A percentile compares a stretch with the other conserved stretches of the same genome.
These are phyloP conservation scores for Plasmodium gaboni DNA, from an alignment of 169 alveolate species.

Conservation along the genomic window DNA sequence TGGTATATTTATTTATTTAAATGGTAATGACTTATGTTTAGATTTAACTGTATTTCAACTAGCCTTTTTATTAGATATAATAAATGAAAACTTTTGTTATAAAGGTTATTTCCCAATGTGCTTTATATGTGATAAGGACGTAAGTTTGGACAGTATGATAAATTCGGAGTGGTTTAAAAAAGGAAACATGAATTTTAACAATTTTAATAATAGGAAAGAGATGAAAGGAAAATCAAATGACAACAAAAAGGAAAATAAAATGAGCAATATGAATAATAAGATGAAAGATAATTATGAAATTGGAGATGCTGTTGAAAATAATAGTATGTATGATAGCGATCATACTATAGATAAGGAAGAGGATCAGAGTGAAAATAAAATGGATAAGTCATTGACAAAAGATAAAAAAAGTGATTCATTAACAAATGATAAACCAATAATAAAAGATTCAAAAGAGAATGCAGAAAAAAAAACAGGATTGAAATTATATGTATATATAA, in stretches of 20 bases:
- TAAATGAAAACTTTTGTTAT: conserved; percentile 76
- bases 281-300: background rate
- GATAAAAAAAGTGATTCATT: background rate
- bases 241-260: background rate
- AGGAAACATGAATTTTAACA: conserved; percentile 37
- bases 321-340: too few relatives aligned
- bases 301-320: background rate
- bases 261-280: background rate
- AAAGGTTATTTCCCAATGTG: conserved; percentile 74
- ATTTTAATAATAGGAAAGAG: background rate
- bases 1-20: conserved; percentile 49
- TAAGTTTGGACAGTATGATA: conserved; percentile 36
- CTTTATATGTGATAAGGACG: conserved; percentile 57
- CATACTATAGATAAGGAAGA: background rate
- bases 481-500: conserved; percentile 61
- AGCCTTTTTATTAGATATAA: conserved; percentile 65
- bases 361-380: background rate
- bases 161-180: conserved; percentile 57
- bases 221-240: background rate
- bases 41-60: conserved; percentile 71
- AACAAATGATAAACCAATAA: background rate
- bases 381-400: background rate
- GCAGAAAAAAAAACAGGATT: conserved; percentile 23
- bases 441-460: background rate
- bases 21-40: conserved; percentile 49